These are phyloP conservation scores for Theobroma grandiflorum DNA, from an alignment of 441 rosid species.

Conservation along the genomic window DNA sequence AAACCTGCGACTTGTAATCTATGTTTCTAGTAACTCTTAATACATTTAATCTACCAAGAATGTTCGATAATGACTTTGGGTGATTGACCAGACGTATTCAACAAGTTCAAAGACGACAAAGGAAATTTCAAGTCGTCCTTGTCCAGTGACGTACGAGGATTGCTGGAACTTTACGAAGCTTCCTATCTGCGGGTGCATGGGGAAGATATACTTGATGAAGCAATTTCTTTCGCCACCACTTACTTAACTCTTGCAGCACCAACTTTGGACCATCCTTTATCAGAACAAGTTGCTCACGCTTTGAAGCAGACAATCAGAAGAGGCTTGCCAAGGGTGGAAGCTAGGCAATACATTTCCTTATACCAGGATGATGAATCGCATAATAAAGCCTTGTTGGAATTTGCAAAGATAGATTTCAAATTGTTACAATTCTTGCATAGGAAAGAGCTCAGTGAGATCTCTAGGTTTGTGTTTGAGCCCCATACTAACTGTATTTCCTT, in stretches of 20 bases:
- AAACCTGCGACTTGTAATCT: no score
- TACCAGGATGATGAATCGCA: slow-evolving; percentile 27
- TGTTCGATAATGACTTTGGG: background rate
- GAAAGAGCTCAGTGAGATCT: slow-evolving; percentile 40
- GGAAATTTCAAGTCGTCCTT: slow-evolving; percentile 32
- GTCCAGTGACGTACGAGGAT: slow-evolving; percentile 28
- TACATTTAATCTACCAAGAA: no score
- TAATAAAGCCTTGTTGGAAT: slow-evolving; percentile 27
- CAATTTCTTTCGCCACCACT: slow-evolving; percentile 31
- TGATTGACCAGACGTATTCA: slow-evolving; percentile 17
- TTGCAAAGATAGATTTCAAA: slow-evolving; percentile 54
- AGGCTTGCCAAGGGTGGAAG: slow-evolving; percentile 44
- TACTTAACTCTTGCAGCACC: slow-evolving; percentile 17
- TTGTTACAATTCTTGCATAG: slow-evolving; percentile 40
- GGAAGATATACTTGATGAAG: slow-evolving; percentile 51
- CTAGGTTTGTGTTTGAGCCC: background rate
- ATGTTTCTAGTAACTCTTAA: no score
- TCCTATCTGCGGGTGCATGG: slow-evolving; percentile 41
- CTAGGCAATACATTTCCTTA: slow-evolving; percentile 38
- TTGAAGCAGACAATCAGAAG: slow-evolving; percentile 40
- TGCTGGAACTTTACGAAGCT: slow-evolving; percentile 50
- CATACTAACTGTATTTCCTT: no score
- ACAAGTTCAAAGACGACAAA: slow-evolving; percentile 19
- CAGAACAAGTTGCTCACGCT: slow-evolving; percentile 37
- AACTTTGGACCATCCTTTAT: background rate